Conservation (phyloP, 306 rosid genomes). For the Trichosanthes cucumerina region DNA sequence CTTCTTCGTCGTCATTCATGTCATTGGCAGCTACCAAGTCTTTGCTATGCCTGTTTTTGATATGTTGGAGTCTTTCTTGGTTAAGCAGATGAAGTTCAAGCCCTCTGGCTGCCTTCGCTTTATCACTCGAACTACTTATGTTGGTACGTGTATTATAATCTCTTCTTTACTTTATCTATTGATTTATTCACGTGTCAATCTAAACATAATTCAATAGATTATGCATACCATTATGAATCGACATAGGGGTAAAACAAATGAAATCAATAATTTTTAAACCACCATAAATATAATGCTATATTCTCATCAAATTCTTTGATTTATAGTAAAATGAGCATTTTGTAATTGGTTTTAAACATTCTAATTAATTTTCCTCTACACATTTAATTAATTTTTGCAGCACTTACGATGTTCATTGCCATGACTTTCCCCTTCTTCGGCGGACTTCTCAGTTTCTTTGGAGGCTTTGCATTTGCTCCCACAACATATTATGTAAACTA, state of each 20-base stretch:
- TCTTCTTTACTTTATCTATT: too few relatives aligned
- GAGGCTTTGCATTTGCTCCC: slow-evolving; percentile 38
- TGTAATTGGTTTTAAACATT: not conserved
- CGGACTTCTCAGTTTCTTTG: slow-evolving; percentile 31
- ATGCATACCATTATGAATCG: too few relatives aligned
- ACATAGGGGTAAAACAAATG: too few relatives aligned
- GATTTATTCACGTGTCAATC: too few relatives aligned
- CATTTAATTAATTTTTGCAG: slow-evolving; percentile 3
- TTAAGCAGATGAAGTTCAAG: slow-evolving; percentile 21
- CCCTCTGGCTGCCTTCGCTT: slow-evolving; percentile 25
- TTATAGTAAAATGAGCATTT: too few relatives aligned
- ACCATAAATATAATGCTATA: too few relatives aligned
- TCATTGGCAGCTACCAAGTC: slow-evolving; percentile 39
- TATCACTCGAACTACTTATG: slow-evolving; percentile 13
- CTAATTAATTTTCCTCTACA: not conserved
- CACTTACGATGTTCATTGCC: slow-evolving; percentile 22
- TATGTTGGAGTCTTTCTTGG: slow-evolving; percentile 18
- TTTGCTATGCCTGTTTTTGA: slow-evolving; percentile 32
- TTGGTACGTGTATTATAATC: slow-evolving; percentile 15
- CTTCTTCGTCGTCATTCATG: slow-evolving; percentile 31
- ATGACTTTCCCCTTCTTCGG: slow-evolving; percentile 37
- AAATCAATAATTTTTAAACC: too few relatives aligned
- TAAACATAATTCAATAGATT: too few relatives aligned
- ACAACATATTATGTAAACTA: slow-evolving; percentile 26
- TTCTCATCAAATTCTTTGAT: too few relatives aligned